phyloP scores from a whole-genome alignment of 176 grass and related monocot genomes.

The Cenchrus fungigraminus region DNA sequence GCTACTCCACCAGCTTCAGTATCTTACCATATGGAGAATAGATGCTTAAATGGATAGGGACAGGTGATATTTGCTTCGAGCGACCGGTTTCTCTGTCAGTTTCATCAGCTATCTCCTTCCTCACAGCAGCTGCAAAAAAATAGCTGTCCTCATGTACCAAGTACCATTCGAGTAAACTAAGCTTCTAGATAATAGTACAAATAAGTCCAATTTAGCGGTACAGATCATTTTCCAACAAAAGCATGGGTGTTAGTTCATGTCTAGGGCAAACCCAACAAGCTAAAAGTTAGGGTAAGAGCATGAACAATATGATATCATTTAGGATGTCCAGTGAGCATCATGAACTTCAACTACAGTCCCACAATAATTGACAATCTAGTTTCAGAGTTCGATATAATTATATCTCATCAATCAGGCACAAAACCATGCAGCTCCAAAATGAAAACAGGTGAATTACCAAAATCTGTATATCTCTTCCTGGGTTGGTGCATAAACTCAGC shows the following conservation, averaged over 20 bases:
- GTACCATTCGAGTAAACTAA: not conserved
- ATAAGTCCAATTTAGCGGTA: not conserved
- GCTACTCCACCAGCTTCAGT: not conserved
- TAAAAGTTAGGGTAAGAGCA: constrained; percentile 1
- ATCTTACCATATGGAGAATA: constrained; percentile 81
- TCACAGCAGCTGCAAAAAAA: constrained; percentile 76
- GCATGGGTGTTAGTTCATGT: not conserved
- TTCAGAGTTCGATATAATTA: not conserved
- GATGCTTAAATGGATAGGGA: constrained; percentile 91
- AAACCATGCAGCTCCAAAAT: not conserved
- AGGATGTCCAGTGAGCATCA: not conserved
- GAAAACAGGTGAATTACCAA: constrained; percentile 54
- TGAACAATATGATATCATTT: constrained; percentile 5
- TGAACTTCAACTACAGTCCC: not conserved
- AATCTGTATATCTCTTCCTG: constrained; percentile 94
- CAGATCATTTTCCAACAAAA: not conserved
- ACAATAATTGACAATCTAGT: not conserved
- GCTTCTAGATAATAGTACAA: not conserved
- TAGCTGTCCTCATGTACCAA: constrained; percentile 18
- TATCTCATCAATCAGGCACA: not conserved
- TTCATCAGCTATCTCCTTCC: constrained; percentile 94
- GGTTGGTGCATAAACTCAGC: constrained; percentile 98
- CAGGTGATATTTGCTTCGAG: constrained; percentile 80
- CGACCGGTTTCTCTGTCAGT: constrained; percentile 94
- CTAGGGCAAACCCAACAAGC: not conserved